A percentile compares a stretch with the other conserved stretches of the same genome.
These are phyloP conservation scores for Adenanthera pavonina DNA, from an alignment of 306 rosid species.

Conservation along the genomic window DNA sequence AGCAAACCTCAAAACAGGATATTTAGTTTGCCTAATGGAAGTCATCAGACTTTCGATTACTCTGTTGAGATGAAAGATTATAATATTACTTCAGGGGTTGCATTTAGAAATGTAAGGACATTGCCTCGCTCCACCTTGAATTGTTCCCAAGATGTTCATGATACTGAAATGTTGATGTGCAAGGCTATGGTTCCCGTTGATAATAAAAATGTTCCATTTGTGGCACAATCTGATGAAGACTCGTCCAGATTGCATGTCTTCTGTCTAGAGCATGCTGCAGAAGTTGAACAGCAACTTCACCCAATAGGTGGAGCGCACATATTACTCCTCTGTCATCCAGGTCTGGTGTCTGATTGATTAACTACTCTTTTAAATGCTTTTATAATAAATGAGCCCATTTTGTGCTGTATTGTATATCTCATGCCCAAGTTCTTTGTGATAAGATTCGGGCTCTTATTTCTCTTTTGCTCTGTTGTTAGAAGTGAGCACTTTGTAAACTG, in stretches of 20 bases:
- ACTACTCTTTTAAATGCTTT: slow-evolving; percentile 4
- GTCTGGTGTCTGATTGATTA: slow-evolving; percentile 40
- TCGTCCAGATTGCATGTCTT: slow-evolving; percentile 82
- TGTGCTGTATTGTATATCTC: neutral
- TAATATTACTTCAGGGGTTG: slow-evolving; percentile 46
- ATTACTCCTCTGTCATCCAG: slow-evolving; percentile 82
- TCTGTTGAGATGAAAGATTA: slow-evolving; percentile 46
- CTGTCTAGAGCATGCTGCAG: slow-evolving; percentile 84
- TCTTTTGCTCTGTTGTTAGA: neutral
- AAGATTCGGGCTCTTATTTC: neutral
- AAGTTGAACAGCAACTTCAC: slow-evolving; percentile 76
- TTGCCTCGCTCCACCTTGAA: slow-evolving; percentile 31
- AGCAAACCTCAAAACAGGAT: slow-evolving; percentile 47
- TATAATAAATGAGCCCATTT: neutral
- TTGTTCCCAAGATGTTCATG: slow-evolving; percentile 48
- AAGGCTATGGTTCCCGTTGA: slow-evolving; percentile 43
- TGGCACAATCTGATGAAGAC: slow-evolving; percentile 64
- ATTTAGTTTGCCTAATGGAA: slow-evolving; percentile 40
- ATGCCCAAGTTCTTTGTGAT: slow-evolving; percentile 14
- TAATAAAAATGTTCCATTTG: slow-evolving; percentile 44
- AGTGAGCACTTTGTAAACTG: neutral
- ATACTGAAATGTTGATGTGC: slow-evolving; percentile 49
- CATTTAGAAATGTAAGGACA: slow-evolving; percentile 39
- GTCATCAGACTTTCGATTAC: slow-evolving; percentile 39
- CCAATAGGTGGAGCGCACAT: slow-evolving; percentile 75